phyloP scores from a whole-genome alignment of 306 rosid genomes.

The Casuarina glauca region DNA sequence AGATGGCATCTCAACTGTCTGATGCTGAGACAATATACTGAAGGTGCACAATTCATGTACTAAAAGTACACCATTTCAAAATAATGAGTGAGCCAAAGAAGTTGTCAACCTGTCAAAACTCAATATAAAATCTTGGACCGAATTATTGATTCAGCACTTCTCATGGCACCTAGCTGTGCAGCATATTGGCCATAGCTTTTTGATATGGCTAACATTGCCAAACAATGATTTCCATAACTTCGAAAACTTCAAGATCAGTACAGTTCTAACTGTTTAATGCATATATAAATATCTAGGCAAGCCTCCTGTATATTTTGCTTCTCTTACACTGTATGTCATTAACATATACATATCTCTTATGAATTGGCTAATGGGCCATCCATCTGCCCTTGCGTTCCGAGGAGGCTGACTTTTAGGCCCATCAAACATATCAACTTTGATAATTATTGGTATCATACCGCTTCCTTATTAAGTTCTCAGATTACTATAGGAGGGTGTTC shows the following conservation, averaged over 20 bases:
- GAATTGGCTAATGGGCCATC: neutral
- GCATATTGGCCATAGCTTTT: neutral
- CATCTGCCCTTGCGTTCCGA: neutral
- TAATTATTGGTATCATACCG: neutral
- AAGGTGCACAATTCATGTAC: neutral
- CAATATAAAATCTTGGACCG: neutral
- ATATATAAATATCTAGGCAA: neutral
- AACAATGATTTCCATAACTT: neutral
- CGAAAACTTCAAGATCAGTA: neutral
- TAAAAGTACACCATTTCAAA: neutral
- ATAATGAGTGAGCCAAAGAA: neutral
- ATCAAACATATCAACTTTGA: neutral
- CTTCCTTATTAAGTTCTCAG: neutral
- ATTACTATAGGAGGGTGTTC: no score
- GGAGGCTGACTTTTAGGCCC: neutral
- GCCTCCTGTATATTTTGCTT: neutral
- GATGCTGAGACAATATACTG: neutral
- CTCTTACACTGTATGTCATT: no score
- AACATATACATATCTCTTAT: neutral
- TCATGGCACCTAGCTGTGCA: neutral
- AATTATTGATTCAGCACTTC: neutral
- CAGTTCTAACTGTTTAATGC: neutral
- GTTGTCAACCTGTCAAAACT: neutral
- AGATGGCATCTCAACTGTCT: slow-evolving; percentile 1
- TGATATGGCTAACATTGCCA: neutral